Percentiles rank a stretch among this genome's conserved stretches.
These are phyloP conservation scores for Candida ulmi DNA, from an alignment of 805 yeast species.

Conservation along the genomic window DNA sequence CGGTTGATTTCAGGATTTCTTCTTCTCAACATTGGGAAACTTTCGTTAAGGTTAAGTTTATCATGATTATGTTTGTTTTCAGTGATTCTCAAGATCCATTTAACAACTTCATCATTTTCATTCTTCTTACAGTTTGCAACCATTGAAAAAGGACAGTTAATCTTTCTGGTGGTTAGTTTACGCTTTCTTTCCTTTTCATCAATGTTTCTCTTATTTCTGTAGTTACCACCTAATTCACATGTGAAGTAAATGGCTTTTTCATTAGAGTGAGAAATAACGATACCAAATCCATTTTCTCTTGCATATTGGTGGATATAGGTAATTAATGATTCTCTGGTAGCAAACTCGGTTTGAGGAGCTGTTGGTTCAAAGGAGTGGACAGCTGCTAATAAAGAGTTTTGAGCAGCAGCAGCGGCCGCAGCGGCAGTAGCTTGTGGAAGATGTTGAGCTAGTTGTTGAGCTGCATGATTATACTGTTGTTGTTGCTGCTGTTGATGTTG, in stretches of 20 bases:
- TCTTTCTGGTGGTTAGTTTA: slow-evolving; percentile 24
- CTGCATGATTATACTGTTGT: slow-evolving; percentile 9
- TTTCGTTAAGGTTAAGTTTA: slow-evolving; percentile 22
- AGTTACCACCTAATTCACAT: slow-evolving; percentile 25
- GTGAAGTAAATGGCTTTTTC: slow-evolving; percentile 27
- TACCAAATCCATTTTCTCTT: slow-evolving; percentile 26
- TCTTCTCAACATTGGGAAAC: slow-evolving; percentile 26
- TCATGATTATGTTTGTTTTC: slow-evolving; percentile 25
- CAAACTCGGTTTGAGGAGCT: slow-evolving; percentile 20
- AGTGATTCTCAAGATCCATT: slow-evolving; percentile 23
- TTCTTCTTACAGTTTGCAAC: slow-evolving; percentile 26
- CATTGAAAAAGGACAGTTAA: slow-evolving; percentile 26
- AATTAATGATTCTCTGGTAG: slow-evolving; percentile 18
- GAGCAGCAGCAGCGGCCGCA: slow-evolving; percentile 5
- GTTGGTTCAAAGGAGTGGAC: slow-evolving; percentile 16
- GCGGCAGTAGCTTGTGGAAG: slow-evolving; percentile 14
- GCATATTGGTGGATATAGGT: slow-evolving; percentile 24
- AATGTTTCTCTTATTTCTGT: slow-evolving; percentile 26
- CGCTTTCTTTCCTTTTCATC: slow-evolving; percentile 26
- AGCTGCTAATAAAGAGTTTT: slow-evolving; percentile 1
- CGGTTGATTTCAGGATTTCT: slow-evolving; percentile 26
- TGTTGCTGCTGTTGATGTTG: slow-evolving; percentile 9
- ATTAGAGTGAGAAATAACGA: slow-evolving; percentile 26
- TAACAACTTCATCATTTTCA: slow-evolving; percentile 21
- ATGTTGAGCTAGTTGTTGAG: slow-evolving; percentile 19